A percentile compares a stretch with the other conserved stretches of the same genome.
These are phyloP conservation scores for Fusarium chaquense DNA, from an alignment of 2,329 filamentous ascomycete genomes.

Conservation along the genomic window DNA sequence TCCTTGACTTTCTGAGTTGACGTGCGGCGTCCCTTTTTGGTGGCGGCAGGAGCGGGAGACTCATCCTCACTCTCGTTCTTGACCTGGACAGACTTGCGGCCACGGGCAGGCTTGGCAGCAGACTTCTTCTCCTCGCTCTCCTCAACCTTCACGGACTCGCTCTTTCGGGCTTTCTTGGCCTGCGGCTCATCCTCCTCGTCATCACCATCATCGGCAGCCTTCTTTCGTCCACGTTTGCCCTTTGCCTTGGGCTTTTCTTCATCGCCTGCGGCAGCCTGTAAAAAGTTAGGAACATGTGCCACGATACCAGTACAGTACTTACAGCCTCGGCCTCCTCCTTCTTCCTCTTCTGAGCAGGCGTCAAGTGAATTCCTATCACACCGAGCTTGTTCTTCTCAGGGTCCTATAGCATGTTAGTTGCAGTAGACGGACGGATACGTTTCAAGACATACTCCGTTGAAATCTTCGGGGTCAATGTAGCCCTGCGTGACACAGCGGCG, in stretches of 20 bases:
- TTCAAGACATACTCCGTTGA: conserved; percentile 79
- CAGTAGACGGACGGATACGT: not conserved
- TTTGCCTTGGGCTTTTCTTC: conserved; percentile 49
- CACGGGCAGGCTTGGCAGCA: conserved; percentile 39
- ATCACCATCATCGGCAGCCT: conserved; percentile 46
- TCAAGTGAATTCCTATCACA: conserved; percentile 70
- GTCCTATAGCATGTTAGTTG: conserved; percentile 65
- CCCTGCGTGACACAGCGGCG: conserved; percentile 78
- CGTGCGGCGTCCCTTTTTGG: conserved; percentile 47
- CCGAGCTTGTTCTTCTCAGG: conserved; percentile 78
- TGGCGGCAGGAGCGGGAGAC: conserved; percentile 32
- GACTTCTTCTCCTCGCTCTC: conserved; percentile 40
- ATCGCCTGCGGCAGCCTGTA: conserved; percentile 45
- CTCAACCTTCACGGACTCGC: conserved; percentile 40
- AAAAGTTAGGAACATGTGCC: conserved; percentile 31
- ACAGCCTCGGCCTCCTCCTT: conserved; percentile 49
- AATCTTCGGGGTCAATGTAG: conserved; percentile 86
- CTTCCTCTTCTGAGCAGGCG: conserved; percentile 53
- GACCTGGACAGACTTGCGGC: conserved; percentile 40
- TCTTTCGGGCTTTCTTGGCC: conserved; percentile 54
- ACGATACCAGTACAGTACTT: conserved; percentile 17
- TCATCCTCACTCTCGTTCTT: conserved; percentile 44
- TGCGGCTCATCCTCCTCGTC: conserved; percentile 52
- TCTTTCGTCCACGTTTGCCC: conserved; percentile 53
- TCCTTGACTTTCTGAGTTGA: conserved; percentile 37